phyloP scores from a whole-genome alignment of 495 filamentous ascomycete genomes.

The Aspergillus egyptiacus region DNA sequence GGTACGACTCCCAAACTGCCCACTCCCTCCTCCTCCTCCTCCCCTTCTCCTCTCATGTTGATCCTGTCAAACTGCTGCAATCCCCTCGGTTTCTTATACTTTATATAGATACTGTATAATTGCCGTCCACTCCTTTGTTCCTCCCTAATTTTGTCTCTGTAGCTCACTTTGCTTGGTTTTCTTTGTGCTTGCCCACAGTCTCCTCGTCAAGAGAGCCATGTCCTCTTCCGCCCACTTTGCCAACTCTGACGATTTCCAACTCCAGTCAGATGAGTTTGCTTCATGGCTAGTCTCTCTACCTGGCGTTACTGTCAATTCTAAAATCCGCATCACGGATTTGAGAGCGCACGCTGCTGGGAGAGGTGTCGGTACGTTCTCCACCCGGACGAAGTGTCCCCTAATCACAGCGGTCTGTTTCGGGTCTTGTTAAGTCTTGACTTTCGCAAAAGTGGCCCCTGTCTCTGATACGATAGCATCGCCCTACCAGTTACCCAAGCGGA shows the following conservation, averaged over 20 bases:
- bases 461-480: constrained; percentile 22
- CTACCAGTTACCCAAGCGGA: constrained; percentile 49
- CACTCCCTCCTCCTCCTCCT: constrained; percentile 1
- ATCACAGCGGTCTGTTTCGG: constrained; percentile 19
- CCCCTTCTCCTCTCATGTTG: constrained; percentile 16
- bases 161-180: background rate
- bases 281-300: constrained; percentile 48
- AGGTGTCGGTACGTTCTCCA: constrained; percentile 51
- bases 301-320: constrained; percentile 48
- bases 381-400: constrained; percentile 14
- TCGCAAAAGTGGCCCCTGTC: constrained; percentile 8
- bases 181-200: constrained; percentile 10
- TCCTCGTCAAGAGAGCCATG: constrained; percentile 25
- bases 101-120: constrained; percentile 5
- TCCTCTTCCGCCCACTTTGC: constrained; percentile 34
- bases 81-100: background rate
- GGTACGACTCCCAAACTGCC: constrained; percentile 6
- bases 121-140: background rate
- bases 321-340: constrained; percentile 51
- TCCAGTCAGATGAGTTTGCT: constrained; percentile 46
- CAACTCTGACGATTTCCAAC: constrained; percentile 41
- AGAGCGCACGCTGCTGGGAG: constrained; percentile 47
- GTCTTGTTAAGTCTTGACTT: constrained; percentile 10
- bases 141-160: constrained; percentile 10
- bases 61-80: background rate